Evolutionary conservation across 106 monocot species (phyloP).

Genomic region (Dactylorhiza incarnata): DNA sequence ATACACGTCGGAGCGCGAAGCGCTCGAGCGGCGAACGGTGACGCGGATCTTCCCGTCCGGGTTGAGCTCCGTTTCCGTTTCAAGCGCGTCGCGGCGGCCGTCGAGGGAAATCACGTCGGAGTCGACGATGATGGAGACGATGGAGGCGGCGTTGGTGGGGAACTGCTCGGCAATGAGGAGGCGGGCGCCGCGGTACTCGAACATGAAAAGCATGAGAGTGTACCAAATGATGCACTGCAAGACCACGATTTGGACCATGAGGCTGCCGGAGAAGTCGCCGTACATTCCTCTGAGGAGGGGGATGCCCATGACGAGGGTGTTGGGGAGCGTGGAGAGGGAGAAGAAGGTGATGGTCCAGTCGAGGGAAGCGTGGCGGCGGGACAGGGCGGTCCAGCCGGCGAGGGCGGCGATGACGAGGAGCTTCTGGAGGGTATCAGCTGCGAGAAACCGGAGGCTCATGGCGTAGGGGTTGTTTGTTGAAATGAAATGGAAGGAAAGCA

Average conservation of each 20-base stretch:
- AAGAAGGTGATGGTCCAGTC: constrained; percentile 93
- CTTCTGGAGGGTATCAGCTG: constrained; percentile 71
- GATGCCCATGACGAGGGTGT: constrained; percentile 98
- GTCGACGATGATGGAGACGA: constrained; percentile 71
- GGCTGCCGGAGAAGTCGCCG: constrained; percentile 68
- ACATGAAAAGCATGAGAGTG: constrained; percentile 91
- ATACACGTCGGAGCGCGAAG: constrained; percentile 85
- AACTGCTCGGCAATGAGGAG: constrained; percentile 76
- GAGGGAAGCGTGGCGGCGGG: constrained; percentile 32
- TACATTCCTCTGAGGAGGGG: constrained; percentile 86
- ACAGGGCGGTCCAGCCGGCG: constrained; percentile 37
- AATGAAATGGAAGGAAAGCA: constrained; percentile 50
- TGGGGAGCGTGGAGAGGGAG: constrained; percentile 88
- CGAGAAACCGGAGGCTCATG: constrained; percentile 67
- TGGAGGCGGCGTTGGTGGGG: constrained; percentile 57
- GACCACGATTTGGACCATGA: constrained; percentile 95
- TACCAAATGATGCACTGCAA: constrained; percentile 98
- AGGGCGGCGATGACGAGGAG: constrained; percentile 46
- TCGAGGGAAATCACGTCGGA: constrained; percentile 80
- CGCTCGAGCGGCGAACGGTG: constrained; percentile 74
- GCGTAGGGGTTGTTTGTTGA: constrained; percentile 52
- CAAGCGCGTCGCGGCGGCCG: constrained; percentile 48
- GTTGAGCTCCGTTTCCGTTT: constrained; percentile 64
- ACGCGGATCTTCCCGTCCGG: constrained; percentile 76
- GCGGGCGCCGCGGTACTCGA: constrained; percentile 70